These are phyloP conservation scores for Monosporascus sp. DNA, from an alignment of 2,329 filamentous ascomycete species.

Conservation along the genomic window DNA sequence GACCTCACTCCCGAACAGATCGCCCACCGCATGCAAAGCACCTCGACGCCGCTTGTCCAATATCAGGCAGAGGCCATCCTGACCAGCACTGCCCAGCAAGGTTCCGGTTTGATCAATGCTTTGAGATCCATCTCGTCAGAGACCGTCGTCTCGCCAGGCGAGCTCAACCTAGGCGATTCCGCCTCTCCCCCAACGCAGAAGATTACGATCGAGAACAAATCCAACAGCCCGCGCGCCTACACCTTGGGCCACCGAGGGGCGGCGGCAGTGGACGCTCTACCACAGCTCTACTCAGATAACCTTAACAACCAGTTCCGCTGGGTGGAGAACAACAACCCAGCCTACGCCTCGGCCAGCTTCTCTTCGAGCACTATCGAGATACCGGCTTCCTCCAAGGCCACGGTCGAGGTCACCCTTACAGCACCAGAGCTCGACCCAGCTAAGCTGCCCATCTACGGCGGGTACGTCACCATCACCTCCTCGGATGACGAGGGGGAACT, in stretches of 20 bases:
- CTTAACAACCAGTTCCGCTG: background rate
- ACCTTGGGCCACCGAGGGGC: constrained; percentile 11
- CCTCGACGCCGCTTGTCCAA: constrained; percentile 17
- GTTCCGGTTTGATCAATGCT: constrained; percentile 26
- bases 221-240: constrained; percentile 10
- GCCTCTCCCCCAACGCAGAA: constrained; percentile 3
- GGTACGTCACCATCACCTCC: constrained; percentile 9
- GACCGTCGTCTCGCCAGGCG: constrained; percentile 11
- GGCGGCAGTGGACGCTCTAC: constrained; percentile 7
- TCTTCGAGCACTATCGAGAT: constrained; percentile 6
- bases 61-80: constrained; percentile 16
- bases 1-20: constrained; percentile 16
- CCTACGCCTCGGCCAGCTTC: constrained; percentile 11
- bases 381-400: constrained; percentile 1
- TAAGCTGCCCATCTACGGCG: constrained; percentile 15
- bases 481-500: background rate
- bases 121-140: constrained; percentile 19
- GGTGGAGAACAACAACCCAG: constrained; percentile 4
- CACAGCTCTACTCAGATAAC: background rate
- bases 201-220: constrained; percentile 16
- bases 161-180: constrained; percentile 8
- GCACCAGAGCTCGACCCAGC: constrained; percentile 9
- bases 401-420: constrained; percentile 6
- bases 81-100: constrained; percentile 24
- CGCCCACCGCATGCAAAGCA: constrained; percentile 20